Base-by-base conservation (phyloP, 139 green algal genomes). In the Helicosporidium sp. region DNA sequence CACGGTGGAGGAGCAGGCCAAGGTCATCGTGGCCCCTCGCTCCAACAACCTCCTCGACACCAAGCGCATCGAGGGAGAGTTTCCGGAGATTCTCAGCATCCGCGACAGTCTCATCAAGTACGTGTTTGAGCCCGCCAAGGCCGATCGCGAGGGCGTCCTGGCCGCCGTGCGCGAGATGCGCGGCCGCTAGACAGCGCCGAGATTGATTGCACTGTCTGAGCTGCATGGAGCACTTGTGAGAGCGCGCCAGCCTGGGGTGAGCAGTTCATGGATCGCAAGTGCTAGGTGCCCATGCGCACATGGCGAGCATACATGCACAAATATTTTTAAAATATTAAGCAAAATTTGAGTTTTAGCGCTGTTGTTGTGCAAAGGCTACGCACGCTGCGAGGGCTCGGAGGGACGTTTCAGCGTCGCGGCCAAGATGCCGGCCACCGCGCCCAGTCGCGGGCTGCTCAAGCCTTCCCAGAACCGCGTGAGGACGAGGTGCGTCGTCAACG, bases 1-100 rank as follows among this genome's bases (percentile, higher is more conserved):
- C 54, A 75, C 66, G 0, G 26, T 93, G n/a, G 84, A 94, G 62
- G 84, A 94, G 72, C 87, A 95, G 70, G 77, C 82, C 48, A 93
- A 96, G 73, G 62, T 97, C 34, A 94, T 97, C 52, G 72, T 88
- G 26, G 87, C 87, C 16, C 84, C 87, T 13, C 75, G 87, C 48
- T 92, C 76, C 56, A 97, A 97, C 73, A 96, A 96, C 60, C 57
- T 93, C 51, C 57, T 97, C 45, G 85, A 94, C 66, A 92, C 82
- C 16, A 69, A 70, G 31, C 58, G 80, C 67, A 83, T 96, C 49
- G 43, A 85, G 55, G 44, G 48, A 6, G 81, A 93, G 70, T 96
- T 93, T 61, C 87, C 87, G 0, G 54, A 84, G 43, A 60, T 96
- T 13, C 64, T 95, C 50, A 16, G 45, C 25, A 94, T 96, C 71